Evolutionary conservation across 331 rosid species (phyloP).

Genomic region (Malus hybrid): DNA sequence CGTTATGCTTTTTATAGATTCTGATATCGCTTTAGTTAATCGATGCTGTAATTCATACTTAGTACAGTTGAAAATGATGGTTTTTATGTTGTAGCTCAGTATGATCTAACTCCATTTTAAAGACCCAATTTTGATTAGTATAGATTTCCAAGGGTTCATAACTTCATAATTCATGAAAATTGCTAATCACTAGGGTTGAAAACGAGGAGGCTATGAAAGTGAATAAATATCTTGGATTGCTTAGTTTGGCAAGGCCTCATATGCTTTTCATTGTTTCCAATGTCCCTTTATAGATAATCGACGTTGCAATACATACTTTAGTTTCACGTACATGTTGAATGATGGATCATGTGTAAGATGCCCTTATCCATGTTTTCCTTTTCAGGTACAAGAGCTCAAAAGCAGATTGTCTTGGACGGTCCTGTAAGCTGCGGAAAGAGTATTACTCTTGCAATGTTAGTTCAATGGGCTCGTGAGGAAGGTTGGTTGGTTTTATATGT

Average conservation of each 20-base stretch:
- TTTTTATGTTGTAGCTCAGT: neutral
- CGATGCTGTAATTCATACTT: neutral
- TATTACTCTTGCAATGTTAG: conserved; percentile 85
- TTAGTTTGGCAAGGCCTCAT: neutral
- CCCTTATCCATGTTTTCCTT: conserved; percentile 1
- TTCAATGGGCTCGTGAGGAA: conserved; percentile 96
- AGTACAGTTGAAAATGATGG: neutral
- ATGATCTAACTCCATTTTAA: neutral
- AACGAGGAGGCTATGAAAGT: too few relatives aligned
- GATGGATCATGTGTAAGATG: neutral
- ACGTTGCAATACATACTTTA: neutral
- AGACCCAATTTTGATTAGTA: neutral
- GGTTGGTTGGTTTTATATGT: conserved; percentile 96
- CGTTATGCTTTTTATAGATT: neutral
- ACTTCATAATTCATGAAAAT: neutral
- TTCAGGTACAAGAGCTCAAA: conserved; percentile 58
- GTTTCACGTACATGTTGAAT: neutral
- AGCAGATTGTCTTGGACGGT: conserved; percentile 87
- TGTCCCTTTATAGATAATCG: neutral
- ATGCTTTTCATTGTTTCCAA: neutral
- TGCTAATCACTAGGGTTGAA: neutral
- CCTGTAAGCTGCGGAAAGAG: conserved; percentile 92
- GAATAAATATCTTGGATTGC: too few relatives aligned
- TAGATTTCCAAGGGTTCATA: neutral
- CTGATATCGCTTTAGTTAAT: neutral